A percentile compares a stretch with the other conserved stretches of the same genome.
Conservation (phyloP, 306 rosid species). For the Vigna radiata region DNA sequence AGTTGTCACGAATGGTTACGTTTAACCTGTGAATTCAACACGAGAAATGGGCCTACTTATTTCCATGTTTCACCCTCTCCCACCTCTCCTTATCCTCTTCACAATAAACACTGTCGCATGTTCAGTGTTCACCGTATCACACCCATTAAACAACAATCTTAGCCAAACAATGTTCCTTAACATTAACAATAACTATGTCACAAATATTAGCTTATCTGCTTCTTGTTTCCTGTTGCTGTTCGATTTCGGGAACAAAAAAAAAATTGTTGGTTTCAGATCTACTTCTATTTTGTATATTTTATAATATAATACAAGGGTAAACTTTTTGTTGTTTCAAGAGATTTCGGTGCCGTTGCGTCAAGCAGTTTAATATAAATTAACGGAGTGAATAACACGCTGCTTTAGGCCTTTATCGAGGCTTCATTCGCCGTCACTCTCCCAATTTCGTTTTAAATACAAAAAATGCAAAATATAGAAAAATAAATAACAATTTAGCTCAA, state of each 20-base stretch:
- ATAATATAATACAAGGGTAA: too few relatives aligned
- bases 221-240: too few relatives aligned
- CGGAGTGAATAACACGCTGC: too few relatives aligned
- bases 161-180: neutral
- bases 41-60: constrained; percentile 19
- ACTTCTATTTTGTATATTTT: too few relatives aligned
- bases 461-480: too few relatives aligned
- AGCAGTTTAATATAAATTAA: neutral
- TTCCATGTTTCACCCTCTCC: neutral
- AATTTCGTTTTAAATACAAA: neutral
- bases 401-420: neutral
- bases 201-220: neutral
- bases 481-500: too few relatives aligned
- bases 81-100: neutral
- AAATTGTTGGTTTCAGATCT: too few relatives aligned
- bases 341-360: constrained; percentile 33
- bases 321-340: neutral
- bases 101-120: neutral
- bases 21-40: constrained; percentile 24
- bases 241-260: too few relatives aligned
- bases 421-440: constrained; percentile 28
- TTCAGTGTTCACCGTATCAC: constrained; percentile 3
- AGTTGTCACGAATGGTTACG: constrained; percentile 30
- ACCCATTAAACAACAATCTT: constrained; percentile 26
- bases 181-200: neutral